These are phyloP conservation scores for Colletotrichum spinosum DNA, from an alignment of 2,329 filamentous ascomycete species.

Conservation along the genomic window DNA sequence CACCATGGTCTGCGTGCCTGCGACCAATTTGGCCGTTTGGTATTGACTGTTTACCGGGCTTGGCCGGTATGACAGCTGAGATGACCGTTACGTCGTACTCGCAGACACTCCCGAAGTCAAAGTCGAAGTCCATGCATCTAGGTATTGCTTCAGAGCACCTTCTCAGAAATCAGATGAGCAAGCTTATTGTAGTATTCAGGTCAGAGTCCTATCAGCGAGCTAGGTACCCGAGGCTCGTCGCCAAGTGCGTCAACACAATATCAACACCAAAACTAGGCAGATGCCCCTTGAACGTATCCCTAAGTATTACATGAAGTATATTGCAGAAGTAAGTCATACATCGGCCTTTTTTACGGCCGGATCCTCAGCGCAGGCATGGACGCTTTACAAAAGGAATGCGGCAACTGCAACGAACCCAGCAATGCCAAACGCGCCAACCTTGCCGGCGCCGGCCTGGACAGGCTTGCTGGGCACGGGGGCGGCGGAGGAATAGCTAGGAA, in stretches of 20 bases:
- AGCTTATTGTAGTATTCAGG: too few relatives aligned
- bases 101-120: too few relatives aligned
- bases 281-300: too few relatives aligned
- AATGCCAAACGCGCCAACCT: slow-evolving; percentile 29
- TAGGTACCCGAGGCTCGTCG: neutral
- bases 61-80: too few relatives aligned
- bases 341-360: neutral
- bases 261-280: too few relatives aligned
- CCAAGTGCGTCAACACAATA: too few relatives aligned
- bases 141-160: too few relatives aligned
- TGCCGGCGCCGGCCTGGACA: slow-evolving; percentile 34
- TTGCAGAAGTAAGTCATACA: neutral
- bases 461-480: slow-evolving; percentile 43
- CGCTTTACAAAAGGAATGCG: slow-evolving; percentile 25
- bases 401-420: slow-evolving; percentile 40
- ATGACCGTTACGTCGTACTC: too few relatives aligned
- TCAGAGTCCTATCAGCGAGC: neutral
- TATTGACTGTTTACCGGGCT: too few relatives aligned
- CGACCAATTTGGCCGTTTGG: neutral
- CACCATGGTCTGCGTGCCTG: neutral
- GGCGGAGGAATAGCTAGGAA: neutral
- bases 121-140: too few relatives aligned
- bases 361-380: neutral
- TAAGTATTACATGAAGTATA: slow-evolving; percentile 12
- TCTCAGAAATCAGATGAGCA: too few relatives aligned